A percentile compares a stretch with the other conserved stretches of the same genome.
These are phyloP conservation scores for Pulveroboletus sp. DNA, from an alignment of 1,284 basidiomycete genomes.

Conservation along the genomic window DNA sequence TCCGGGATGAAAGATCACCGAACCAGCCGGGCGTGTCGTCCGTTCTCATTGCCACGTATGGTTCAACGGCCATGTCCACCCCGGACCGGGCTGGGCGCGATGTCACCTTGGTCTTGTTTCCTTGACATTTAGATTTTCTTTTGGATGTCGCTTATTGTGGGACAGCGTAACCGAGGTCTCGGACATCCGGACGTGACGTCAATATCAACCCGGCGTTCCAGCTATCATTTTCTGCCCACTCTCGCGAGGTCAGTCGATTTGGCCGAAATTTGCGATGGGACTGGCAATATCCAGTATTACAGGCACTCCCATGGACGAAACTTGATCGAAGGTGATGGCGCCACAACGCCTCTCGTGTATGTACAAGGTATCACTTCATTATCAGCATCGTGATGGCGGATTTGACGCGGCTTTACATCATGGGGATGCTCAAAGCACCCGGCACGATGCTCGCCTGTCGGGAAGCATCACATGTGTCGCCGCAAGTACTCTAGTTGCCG, in stretches of 20 bases:
- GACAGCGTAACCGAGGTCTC: neutral
- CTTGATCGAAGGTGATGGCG: neutral
- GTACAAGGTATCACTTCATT: neutral
- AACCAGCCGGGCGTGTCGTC: neutral
- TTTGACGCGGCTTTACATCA: neutral
- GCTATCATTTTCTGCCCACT: neutral
- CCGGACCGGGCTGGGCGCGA: neutral
- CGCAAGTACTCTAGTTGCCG: too few species aligned
- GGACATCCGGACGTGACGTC: neutral
- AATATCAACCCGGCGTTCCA: neutral
- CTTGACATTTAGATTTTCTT: neutral
- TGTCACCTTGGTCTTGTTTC: neutral
- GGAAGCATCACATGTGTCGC: too few species aligned
- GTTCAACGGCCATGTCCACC: neutral
- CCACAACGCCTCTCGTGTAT: slow-evolving; percentile 2
- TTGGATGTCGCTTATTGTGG: neutral
- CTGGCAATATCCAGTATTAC: neutral
- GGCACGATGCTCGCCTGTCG: neutral
- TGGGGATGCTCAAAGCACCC: neutral
- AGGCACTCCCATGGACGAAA: neutral
- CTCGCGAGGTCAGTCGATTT: neutral
- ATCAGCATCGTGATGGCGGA: slow-evolving; percentile 5
- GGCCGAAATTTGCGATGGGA: neutral
- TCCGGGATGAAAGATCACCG: neutral
- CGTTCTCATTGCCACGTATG: slow-evolving; percentile 1